phyloP scores from a whole-genome alignment of 148 eudicot species.

The Nepenthes gracilis region DNA sequence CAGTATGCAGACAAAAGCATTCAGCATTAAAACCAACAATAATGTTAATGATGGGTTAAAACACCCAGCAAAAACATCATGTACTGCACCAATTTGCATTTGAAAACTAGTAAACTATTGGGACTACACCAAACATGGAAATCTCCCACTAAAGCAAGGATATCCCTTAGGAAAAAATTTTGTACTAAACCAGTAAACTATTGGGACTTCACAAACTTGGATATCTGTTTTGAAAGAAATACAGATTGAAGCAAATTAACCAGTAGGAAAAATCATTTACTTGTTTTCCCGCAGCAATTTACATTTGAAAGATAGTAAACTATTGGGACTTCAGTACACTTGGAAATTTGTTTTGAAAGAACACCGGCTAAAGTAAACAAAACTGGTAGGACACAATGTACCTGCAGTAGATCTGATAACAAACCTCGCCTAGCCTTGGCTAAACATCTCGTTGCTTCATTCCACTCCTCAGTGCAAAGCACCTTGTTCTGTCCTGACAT shows the following conservation, averaged over 20 bases:
- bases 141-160: too few relatives aligned
- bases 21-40: neutral
- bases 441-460: constrained; percentile 55
- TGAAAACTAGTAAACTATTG: neutral
- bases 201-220: too few relatives aligned
- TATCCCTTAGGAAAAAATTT: too few relatives aligned
- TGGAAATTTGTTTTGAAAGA: neutral
- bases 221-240: too few relatives aligned
- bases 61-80: neutral
- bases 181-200: too few relatives aligned
- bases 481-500: constrained; percentile 14
- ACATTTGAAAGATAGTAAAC: too few relatives aligned
- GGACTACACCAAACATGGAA: neutral
- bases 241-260: too few relatives aligned
- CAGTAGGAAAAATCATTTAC: too few relatives aligned
- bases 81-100: too few relatives aligned
- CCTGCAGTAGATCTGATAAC: constrained; percentile 66
- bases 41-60: neutral
- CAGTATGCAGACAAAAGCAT: neutral
- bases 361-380: neutral
- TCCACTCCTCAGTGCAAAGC: constrained; percentile 40
- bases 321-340: neutral
- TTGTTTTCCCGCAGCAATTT: too few relatives aligned
- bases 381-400: constrained; percentile 8
- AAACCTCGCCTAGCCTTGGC: constrained; percentile 60